phyloP scores from a whole-genome alignment of 1,284 basidiomycete genomes.

The Moesziomyces sp. region DNA sequence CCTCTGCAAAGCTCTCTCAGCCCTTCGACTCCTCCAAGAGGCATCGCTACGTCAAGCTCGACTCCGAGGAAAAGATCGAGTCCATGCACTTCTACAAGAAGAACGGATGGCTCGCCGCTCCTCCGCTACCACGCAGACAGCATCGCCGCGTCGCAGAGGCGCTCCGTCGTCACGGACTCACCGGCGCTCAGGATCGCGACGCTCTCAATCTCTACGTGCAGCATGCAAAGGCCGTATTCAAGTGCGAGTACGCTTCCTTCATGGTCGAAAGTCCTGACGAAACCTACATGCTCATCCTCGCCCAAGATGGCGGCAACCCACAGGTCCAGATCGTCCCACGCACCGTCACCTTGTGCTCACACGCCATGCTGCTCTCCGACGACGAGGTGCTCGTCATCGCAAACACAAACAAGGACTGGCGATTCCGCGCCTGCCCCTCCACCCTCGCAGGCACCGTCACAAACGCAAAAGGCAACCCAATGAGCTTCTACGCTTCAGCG shows the following conservation, averaged over 20 bases:
- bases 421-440: constrained; percentile 41
- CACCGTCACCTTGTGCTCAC: constrained; percentile 39
- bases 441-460: constrained; percentile 29
- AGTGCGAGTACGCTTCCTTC: constrained; percentile 44
- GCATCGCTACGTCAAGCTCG: constrained; percentile 33
- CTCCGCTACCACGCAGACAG: constrained; percentile 29
- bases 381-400: constrained; percentile 47
- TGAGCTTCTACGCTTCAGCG: constrained; percentile 56
- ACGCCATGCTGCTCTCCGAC: constrained; percentile 54
- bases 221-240: constrained; percentile 48
- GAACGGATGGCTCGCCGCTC: constrained; percentile 50
- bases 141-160: constrained; percentile 21
- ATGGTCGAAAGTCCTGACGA: constrained; percentile 41
- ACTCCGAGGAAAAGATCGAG: constrained; percentile 16
- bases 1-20: constrained; percentile 16
- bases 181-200: constrained; percentile 28
- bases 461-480: constrained; percentile 30
- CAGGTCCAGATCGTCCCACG: constrained; percentile 18
- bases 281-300: constrained; percentile 43
- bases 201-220: constrained; percentile 34
- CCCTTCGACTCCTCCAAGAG: constrained; percentile 5
- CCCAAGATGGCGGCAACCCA: constrained; percentile 29
- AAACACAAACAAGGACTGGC: constrained; percentile 49
- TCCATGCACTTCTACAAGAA: constrained; percentile 34
- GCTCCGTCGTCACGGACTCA: constrained; percentile 34